Evolutionary conservation across 169 alveolate species (phyloP), one percentile per base, ranked within the genome.

Genomic region (Babesia ovis): DNA sequence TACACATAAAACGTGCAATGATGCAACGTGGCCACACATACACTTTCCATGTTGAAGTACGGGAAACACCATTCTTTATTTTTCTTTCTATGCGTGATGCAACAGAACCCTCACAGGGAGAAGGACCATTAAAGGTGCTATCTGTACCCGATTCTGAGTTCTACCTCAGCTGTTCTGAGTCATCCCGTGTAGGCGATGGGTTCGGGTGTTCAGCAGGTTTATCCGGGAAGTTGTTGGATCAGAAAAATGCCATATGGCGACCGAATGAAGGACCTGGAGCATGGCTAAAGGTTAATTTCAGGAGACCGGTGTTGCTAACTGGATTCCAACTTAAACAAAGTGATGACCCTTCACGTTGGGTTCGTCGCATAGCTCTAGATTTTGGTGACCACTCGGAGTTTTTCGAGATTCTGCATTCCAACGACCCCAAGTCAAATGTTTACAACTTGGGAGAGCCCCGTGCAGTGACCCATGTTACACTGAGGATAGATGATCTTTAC

Each of bases 271-370:
- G 90, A 5, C 73, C 83, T 14, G 93, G 93, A 12, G 87, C 83
- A 35, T 77, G 75, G 67, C 34, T 89, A 12, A 46, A 67, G 54
- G 54, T 89, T 16, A 56, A 31, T 22, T 89, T 89, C 68, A 73
- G 84, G n/a, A 60, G 69, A 18, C 91, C 91, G 0, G 86, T 89
- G 9, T 75, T 82, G 57, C 51, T 88, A 11, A 61, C 68, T 27
- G 87, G 72, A 53, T 79, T 88, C 69, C 68, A 72, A 34, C 74
- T 84, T 35, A 83, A 85, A 41, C 91, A 85, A 16, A 69, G 87
- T 45, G 93, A 88, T 51, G 71, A 85, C 55, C 66, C 88, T 4
- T 60, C 70, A 20, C 61, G 88, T 45, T 89, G 93, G 93, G 85
- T 89, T 2, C 75, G 90, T 20, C 77, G 84, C 51, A 37, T 89